phyloP scores from a whole-genome alignment of 805 yeast species.

The Starmera amethionina region DNA sequence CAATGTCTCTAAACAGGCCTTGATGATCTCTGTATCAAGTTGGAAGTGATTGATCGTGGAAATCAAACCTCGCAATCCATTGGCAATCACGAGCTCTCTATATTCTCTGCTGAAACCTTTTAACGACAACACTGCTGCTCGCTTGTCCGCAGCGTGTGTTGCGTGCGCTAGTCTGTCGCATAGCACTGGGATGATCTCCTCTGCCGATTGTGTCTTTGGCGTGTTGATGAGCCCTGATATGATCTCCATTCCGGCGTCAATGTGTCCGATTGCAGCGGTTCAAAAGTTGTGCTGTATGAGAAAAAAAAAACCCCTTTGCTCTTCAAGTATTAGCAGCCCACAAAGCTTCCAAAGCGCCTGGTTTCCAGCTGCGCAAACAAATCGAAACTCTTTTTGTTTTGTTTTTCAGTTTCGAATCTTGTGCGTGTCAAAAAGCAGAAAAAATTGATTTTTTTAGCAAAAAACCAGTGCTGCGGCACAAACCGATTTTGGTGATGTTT shows the following conservation, averaged over 20 bases:
- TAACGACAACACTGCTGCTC: constrained; percentile 84
- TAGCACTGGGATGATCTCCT: constrained; percentile 79
- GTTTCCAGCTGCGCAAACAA: no score
- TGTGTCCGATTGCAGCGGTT: not conserved
- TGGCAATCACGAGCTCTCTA: constrained; percentile 83
- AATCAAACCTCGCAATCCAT: constrained; percentile 70
- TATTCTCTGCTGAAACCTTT: constrained; percentile 84
- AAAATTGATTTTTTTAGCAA: no score
- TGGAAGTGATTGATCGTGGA: constrained; percentile 53
- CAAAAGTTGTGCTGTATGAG: not conserved
- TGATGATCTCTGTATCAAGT: constrained; percentile 61
- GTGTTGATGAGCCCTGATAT: constrained; percentile 31
- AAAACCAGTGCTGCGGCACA: no score
- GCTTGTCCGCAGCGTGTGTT: constrained; percentile 68
- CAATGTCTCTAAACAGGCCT: constrained; percentile 78
- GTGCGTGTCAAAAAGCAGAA: no score
- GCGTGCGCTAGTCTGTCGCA: constrained; percentile 85
- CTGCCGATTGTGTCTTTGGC: constrained; percentile 51
- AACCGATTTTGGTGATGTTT: no score
- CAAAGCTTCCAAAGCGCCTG: no score
- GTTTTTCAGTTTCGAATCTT: no score
- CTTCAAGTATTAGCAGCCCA: not conserved
- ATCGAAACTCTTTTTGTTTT: no score
- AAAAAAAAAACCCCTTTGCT: not conserved
- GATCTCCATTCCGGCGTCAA: constrained; percentile 23